Conservation (phyloP, 768 basidiomycete species). For the Boletus rufocinnamomeus region DNA sequence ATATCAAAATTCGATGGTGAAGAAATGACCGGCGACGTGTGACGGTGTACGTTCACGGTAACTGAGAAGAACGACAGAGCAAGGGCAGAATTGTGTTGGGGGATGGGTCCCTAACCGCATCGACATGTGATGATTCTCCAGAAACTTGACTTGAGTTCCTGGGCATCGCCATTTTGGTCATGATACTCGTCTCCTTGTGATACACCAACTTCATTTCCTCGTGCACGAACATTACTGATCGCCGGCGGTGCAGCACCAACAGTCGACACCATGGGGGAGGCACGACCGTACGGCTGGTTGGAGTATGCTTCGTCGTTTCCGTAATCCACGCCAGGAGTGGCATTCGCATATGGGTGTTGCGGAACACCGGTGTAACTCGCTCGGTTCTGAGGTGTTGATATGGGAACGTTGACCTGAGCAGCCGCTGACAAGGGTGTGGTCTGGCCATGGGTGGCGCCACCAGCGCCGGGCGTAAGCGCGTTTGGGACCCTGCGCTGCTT, state of each 20-base stretch:
- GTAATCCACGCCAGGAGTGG: slow-evolving; percentile 61
- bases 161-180: slow-evolving; percentile 56
- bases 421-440: slow-evolving; percentile 71
- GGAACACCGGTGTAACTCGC: slow-evolving; percentile 40
- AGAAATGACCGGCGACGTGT: slow-evolving; percentile 38
- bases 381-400: slow-evolving; percentile 54
- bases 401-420: slow-evolving; percentile 73
- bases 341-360: slow-evolving; percentile 75
- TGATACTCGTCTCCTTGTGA: slow-evolving; percentile 60
- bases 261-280: slow-evolving; percentile 79
- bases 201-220: slow-evolving; percentile 67
- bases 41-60: slow-evolving; percentile 31
- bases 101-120: slow-evolving; percentile 52
- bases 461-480: slow-evolving; percentile 57
- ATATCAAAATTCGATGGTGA: slow-evolving; percentile 40
- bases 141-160: slow-evolving; percentile 53
- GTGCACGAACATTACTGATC: slow-evolving; percentile 69
- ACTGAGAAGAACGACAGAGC: slow-evolving; percentile 23
- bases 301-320: slow-evolving; percentile 59
- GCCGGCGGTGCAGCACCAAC: slow-evolving; percentile 70
- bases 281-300: slow-evolving; percentile 68
- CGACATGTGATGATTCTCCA: slow-evolving; percentile 77
- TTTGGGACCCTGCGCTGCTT: slow-evolving; percentile 67
- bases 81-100: slow-evolving; percentile 17
- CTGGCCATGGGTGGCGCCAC: slow-evolving; percentile 51